Evolutionary conservation across 306 rosid species (phyloP), one percentile per base, ranked within the genome.

Genomic region (Astragalus membranaceus): DNA sequence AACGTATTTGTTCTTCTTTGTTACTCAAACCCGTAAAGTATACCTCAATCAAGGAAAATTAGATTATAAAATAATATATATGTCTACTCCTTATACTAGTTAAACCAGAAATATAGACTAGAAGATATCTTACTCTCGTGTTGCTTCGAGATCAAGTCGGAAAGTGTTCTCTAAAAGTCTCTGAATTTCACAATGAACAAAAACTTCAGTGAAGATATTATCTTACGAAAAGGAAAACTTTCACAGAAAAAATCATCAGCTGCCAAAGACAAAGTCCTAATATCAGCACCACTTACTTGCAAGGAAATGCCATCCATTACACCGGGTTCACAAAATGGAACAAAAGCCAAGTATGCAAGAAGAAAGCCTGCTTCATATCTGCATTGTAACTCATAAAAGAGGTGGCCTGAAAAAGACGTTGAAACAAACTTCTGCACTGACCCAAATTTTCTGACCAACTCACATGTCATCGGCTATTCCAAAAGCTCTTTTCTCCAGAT

Each of bases 381-480:
- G 84, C 80, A 80, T 35, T 35, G 64, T 72, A 69, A 70, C 37
- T 55, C 23, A 66, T 75, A 20, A 72, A 67, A 64, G n/a, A 52
- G 26, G 2, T 35, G 67, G 43, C 12, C 68, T 10, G 67, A 35
- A 54, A 75, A 64, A 59, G 54, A 63, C 8, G 66, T 32, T 41
- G 51, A 82, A 59, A 49, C 46, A 51, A 86, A 62, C 63, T 70
- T 69, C 59, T 41, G 53, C 68, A 58, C 12, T 59, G 75, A 49
- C 29, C 80, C 39, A 58, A 78, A 66, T 67, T 26, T 26, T 75
- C 51, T 42, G 72, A 64, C 49, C 49, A 69, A 52, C 69, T 73
- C 86, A 90, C 98, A 93, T 90, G 84, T 93, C 98, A 82, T 90
- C 98, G 54, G 98, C 96, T 78, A 93, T 75, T 81, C 97, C 98